These are phyloP conservation scores for Colletotrichum musae DNA, from an alignment of 2,329 filamentous ascomycete genomes.

Conservation along the genomic window DNA sequence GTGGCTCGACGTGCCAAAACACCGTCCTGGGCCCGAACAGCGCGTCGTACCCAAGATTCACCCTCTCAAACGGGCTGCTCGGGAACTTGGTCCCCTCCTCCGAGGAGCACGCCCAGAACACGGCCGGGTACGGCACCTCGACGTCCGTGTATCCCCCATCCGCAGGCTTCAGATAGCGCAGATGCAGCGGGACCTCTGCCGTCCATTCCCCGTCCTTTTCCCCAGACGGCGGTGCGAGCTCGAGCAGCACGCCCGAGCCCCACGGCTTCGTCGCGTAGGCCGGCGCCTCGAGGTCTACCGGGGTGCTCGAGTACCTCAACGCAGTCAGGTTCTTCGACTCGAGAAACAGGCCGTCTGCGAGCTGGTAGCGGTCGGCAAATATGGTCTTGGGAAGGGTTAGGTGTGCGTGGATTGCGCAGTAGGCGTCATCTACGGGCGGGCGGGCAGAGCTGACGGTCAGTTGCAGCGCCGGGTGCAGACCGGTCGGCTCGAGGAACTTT, in stretches of 20 bases:
- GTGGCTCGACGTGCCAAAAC: slow-evolving; percentile 83
- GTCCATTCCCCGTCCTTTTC: slow-evolving; percentile 67
- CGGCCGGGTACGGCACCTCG: slow-evolving; percentile 82
- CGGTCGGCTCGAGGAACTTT: slow-evolving; percentile 78
- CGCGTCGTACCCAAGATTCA: slow-evolving; percentile 87
- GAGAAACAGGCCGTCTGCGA: slow-evolving; percentile 82
- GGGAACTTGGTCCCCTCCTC: slow-evolving; percentile 77
- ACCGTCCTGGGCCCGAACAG: slow-evolving; percentile 82
- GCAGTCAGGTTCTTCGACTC: slow-evolving; percentile 82
- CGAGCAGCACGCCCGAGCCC: slow-evolving; percentile 84
- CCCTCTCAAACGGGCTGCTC: slow-evolving; percentile 86
- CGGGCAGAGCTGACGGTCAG: slow-evolving; percentile 71
- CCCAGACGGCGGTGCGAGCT: slow-evolving; percentile 72
- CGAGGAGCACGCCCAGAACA: slow-evolving; percentile 91
- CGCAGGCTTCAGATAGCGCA: slow-evolving; percentile 82
- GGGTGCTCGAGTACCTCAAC: slow-evolving; percentile 78
- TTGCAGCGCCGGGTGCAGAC: slow-evolving; percentile 86
- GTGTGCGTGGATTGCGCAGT: slow-evolving; percentile 83
- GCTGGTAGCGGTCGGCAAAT: slow-evolving; percentile 91
- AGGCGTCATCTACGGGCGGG: slow-evolving; percentile 66
- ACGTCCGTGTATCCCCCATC: slow-evolving; percentile 67
- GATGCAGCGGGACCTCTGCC: slow-evolving; percentile 83
- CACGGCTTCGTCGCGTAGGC: slow-evolving; percentile 82
- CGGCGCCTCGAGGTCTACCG: slow-evolving; percentile 92
- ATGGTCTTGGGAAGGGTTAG: slow-evolving; percentile 85